These are phyloP conservation scores for Exophiala alcalophila DNA, from an alignment of 2,329 filamentous ascomycete species.

Conservation along the genomic window DNA sequence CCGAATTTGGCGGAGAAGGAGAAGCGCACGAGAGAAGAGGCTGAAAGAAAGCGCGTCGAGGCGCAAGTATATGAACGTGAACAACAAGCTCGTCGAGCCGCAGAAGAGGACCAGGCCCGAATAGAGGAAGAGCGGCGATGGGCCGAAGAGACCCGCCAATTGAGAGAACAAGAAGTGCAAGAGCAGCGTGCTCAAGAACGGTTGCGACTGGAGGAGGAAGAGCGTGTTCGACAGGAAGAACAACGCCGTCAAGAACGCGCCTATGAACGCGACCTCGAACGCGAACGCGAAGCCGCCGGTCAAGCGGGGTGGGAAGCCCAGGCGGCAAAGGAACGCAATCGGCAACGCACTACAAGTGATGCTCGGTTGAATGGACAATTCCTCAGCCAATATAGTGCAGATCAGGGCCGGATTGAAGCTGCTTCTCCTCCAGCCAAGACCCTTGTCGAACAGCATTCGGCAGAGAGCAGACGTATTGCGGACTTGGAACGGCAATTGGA, in stretches of 20 bases:
- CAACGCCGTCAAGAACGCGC: constrained; percentile 51
- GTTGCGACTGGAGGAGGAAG: constrained; percentile 48
- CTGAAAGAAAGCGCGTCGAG: constrained; percentile 54
- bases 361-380: constrained; percentile 75
- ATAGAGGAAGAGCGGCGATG: constrained; percentile 47
- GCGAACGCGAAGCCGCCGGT: constrained; percentile 63
- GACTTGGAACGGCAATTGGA: constrained; percentile 75
- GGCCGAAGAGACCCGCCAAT: constrained; percentile 45
- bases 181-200: constrained; percentile 51
- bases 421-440: constrained; percentile 39
- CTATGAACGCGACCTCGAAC: constrained; percentile 63
- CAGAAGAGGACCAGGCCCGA: constrained; percentile 46
- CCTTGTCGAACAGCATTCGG: constrained; percentile 26
- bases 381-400: constrained; percentile 79
- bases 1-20: constrained; percentile 84
- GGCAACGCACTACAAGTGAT: constrained; percentile 60
- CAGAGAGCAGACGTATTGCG: constrained; percentile 66
- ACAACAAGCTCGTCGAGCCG: constrained; percentile 50
- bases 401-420: constrained; percentile 50
- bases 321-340: constrained; percentile 64
- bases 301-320: constrained; percentile 66
- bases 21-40: constrained; percentile 58
- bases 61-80: constrained; percentile 54
- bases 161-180: constrained; percentile 45
- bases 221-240: constrained; percentile 48